phyloP scores from a whole-genome alignment of 352 stramenopile genomes.

The Pythium utonaiense region DNA sequence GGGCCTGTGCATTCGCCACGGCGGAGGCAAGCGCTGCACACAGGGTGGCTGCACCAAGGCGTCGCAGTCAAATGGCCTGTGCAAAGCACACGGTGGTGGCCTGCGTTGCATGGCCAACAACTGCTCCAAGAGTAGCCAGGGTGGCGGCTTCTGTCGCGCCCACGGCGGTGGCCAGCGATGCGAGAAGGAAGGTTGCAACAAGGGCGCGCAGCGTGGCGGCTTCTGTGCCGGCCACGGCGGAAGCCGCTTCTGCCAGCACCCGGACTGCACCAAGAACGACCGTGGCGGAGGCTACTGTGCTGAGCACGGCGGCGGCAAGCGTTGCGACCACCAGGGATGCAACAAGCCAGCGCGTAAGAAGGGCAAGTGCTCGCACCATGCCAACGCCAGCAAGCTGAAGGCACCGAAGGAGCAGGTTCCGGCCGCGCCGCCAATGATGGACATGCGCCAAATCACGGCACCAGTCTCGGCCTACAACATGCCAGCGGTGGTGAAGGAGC shows the following conservation, averaged over 20 bases:
- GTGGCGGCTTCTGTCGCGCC: conserved; percentile 79
- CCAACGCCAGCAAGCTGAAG: conserved; percentile 72
- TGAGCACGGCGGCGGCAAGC: conserved; percentile 81
- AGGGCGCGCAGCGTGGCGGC: conserved; percentile 72
- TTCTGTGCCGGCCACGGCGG: conserved; percentile 84
- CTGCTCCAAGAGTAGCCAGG: conserved; percentile 82
- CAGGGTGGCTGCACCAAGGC: conserved; percentile 77
- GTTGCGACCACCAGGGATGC: conserved; percentile 70
- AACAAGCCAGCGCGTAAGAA: conserved; percentile 83
- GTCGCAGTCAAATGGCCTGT: conserved; percentile 81
- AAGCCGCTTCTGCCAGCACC: conserved; percentile 73
- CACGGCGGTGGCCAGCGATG: conserved; percentile 83
- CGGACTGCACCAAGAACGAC: conserved; percentile 88
- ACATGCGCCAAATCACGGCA: conserved; percentile 80
- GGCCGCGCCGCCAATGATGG: conserved; percentile 58
- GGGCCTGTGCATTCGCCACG: conserved; percentile 80
- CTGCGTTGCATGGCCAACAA: conserved; percentile 66
- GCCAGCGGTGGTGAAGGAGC: conserved; percentile 17
- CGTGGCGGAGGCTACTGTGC: conserved; percentile 82
- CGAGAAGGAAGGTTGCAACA: conserved; percentile 81
- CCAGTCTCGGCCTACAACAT: conserved; percentile 41
- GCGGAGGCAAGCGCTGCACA: conserved; percentile 77
- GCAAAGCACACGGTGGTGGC: conserved; percentile 80
- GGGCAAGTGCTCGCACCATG: conserved; percentile 86
- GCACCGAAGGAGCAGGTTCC: conserved; percentile 34